These are phyloP conservation scores for Tripterygium wilfordii DNA, from an alignment of 177 flowering plant genomes.

Conservation along the genomic window DNA sequence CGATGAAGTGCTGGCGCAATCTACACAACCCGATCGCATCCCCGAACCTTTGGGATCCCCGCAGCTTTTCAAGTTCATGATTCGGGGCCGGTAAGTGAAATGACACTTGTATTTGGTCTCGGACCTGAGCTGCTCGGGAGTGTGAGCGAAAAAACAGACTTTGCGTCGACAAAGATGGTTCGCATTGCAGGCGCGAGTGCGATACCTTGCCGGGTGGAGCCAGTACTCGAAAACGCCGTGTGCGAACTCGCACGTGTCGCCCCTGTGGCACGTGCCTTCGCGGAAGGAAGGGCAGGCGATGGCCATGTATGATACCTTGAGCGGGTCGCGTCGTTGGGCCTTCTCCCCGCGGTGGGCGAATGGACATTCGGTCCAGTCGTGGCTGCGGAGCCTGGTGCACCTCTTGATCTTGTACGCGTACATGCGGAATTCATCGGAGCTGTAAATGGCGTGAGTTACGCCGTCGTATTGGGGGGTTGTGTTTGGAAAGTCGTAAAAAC, in stretches of 20 bases:
- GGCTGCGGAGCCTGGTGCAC: constrained; percentile 36
- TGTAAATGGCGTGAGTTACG: constrained; percentile 12
- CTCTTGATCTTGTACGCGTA: constrained; percentile 45
- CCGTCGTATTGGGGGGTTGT: not conserved
- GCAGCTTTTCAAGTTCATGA: not conserved
- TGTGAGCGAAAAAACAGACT: constrained; percentile 71
- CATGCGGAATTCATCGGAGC: constrained; percentile 53
- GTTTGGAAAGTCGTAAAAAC: constrained; percentile 2
- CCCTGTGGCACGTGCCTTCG: constrained; percentile 30
- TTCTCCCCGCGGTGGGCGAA: constrained; percentile 60
- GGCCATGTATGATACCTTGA: constrained; percentile 28
- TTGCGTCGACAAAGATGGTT: constrained; percentile 38
- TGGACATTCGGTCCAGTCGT: constrained; percentile 72
- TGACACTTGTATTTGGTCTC: constrained; percentile 13
- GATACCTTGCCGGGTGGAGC: constrained; percentile 58
- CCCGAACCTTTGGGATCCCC: constrained; percentile 1
- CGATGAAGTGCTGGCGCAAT: not conserved
- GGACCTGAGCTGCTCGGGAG: constrained; percentile 39
- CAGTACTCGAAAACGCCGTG: constrained; percentile 74
- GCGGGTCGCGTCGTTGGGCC: constrained; percentile 61
- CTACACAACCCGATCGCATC: not conserved
- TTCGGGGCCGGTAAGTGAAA: not conserved
- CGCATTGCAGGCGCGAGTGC: constrained; percentile 53
- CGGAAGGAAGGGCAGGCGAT: constrained; percentile 40
- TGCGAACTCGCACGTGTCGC: constrained; percentile 44